These are phyloP conservation scores for Backusella sp. DNA, from an alignment of 192 early-diverging fungal genomes.

Conservation along the genomic window DNA sequence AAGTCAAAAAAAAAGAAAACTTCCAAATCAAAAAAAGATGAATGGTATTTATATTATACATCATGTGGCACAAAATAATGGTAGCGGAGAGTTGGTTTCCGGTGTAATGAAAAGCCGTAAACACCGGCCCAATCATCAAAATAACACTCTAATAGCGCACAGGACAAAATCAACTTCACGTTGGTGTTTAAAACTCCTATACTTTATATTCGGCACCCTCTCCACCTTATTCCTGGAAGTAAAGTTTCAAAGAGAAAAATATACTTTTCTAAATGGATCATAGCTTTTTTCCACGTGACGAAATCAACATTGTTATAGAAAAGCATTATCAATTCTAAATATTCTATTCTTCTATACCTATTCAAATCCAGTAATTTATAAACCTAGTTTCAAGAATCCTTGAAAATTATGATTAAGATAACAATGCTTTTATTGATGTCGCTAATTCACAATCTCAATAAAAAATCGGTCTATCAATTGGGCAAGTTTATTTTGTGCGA, in stretches of 20 bases:
- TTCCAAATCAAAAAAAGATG: background rate
- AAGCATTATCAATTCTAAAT: background rate
- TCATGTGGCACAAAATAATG: background rate
- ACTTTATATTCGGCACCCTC: background rate
- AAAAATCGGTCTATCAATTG: background rate
- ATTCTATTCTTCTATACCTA: background rate
- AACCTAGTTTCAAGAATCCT: background rate
- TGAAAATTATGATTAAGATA: background rate
- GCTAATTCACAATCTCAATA: background rate
- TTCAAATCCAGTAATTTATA: background rate
- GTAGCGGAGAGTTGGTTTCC: background rate
- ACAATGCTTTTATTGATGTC: background rate
- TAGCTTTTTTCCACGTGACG: background rate
- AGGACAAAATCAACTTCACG: conserved; percentile 5
- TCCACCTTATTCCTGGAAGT: background rate
- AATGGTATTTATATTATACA: conserved; percentile 1
- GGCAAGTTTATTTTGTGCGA: background rate
- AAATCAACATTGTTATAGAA: background rate
- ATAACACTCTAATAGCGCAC: background rate
- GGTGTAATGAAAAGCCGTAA: background rate
- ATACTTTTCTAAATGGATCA: conserved; percentile 1
- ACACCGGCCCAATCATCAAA: background rate
- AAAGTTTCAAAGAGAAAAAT: background rate
- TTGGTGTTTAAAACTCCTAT: background rate
- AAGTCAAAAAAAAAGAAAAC: background rate